Evolutionary conservation across 805 yeast species (phyloP).

Genomic region (Hanseniaspora jakobsenii): DNA sequence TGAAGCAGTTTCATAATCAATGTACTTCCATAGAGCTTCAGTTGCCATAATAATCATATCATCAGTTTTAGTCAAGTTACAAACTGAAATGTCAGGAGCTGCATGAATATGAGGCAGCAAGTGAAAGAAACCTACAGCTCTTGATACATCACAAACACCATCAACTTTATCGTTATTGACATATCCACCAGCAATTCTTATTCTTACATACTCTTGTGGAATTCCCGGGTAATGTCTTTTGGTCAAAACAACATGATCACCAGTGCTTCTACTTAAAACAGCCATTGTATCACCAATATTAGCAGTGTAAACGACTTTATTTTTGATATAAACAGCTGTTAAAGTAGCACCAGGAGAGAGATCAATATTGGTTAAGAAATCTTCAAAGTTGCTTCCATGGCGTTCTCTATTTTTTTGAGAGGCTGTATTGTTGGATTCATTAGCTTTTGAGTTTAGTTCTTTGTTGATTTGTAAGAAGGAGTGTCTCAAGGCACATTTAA

Average conservation of each 20-base stretch:
- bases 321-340: slow-evolving; percentile 67
- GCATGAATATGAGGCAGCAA: slow-evolving; percentile 79
- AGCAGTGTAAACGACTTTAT: slow-evolving; percentile 60
- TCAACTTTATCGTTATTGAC: slow-evolving; percentile 80
- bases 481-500: slow-evolving; percentile 67
- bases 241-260: slow-evolving; percentile 64
- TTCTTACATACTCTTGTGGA: slow-evolving; percentile 66
- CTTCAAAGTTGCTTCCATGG: slow-evolving; percentile 28
- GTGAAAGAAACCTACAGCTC: slow-evolving; percentile 86
- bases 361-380: slow-evolving; percentile 53
- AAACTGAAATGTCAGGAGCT: slow-evolving; percentile 64
- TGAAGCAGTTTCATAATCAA: slow-evolving; percentile 74
- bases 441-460: slow-evolving; percentile 48
- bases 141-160: slow-evolving; percentile 67
- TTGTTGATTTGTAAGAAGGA: slow-evolving; percentile 71
- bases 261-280: slow-evolving; percentile 63
- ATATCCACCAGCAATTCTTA: slow-evolving; percentile 82
- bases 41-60: slow-evolving; percentile 80
- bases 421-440: slow-evolving; percentile 19
- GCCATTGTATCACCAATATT: slow-evolving; percentile 87
- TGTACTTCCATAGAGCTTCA: slow-evolving; percentile 70
- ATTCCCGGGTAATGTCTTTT: slow-evolving; percentile 75
- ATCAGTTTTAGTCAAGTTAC: slow-evolving; percentile 53
- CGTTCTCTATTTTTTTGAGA: slow-evolving; percentile 16
- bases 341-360: slow-evolving; percentile 73